Evolutionary conservation across 2,329 filamentous ascomycete genomes (phyloP).

Genomic region (Colletotrichum cordylinicola): DNA sequence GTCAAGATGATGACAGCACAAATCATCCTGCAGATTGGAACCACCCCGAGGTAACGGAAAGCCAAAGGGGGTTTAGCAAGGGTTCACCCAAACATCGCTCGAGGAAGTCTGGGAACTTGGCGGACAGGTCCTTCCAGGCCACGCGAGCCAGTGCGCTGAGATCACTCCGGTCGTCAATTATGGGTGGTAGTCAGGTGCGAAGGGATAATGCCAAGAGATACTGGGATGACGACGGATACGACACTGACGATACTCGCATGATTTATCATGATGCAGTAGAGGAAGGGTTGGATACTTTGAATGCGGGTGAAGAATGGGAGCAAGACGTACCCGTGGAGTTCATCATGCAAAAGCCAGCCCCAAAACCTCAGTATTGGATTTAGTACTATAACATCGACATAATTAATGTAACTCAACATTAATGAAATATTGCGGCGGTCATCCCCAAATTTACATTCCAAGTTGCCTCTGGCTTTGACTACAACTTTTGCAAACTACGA

Average conservation of each 20-base stretch:
- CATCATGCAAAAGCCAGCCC: background rate
- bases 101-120: background rate
- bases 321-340: background rate
- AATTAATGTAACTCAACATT: background rate
- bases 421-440: background rate
- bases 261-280: background rate
- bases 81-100: background rate
- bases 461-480: no score
- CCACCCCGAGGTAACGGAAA: background rate
- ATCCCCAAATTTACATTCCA: background rate
- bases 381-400: background rate
- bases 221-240: background rate
- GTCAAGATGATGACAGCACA: background rate
- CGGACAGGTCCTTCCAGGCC: background rate
- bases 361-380: slow-evolving; percentile 7
- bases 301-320: background rate
- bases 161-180: background rate
- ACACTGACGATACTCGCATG: background rate
- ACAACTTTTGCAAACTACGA: no score
- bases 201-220: background rate
- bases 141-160: background rate
- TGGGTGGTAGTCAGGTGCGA: background rate
- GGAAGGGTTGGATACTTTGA: background rate
- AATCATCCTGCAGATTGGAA: background rate
- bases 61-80: background rate